Conservation (phyloP, 352 stramenopile genomes). For the Halophytophthora polymorphica region DNA sequence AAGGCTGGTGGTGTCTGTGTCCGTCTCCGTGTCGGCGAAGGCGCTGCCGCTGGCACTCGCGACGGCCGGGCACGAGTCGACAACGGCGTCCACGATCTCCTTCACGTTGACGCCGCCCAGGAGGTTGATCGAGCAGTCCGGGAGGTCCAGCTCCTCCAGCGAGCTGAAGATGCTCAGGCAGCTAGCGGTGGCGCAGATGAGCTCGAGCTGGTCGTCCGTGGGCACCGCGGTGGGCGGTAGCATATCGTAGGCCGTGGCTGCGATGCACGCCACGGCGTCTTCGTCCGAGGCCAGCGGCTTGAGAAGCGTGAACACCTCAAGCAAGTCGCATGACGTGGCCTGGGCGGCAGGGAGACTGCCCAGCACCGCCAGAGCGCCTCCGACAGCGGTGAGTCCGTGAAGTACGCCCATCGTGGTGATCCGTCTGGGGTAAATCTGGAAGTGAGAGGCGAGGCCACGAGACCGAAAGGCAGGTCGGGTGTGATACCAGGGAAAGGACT, state of each 20-base stretch:
- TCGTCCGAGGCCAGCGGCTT: slow-evolving; percentile 31
- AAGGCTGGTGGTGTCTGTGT: not conserved
- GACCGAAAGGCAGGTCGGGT: too few species aligned
- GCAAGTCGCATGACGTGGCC: slow-evolving; percentile 27
- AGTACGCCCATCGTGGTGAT: slow-evolving; percentile 2
- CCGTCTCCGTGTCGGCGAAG: not conserved
- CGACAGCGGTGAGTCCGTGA: not conserved
- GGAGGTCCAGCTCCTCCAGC: slow-evolving; percentile 33
- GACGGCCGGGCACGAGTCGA: slow-evolving; percentile 1
- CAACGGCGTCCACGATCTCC: slow-evolving; percentile 19
- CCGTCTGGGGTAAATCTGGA: not conserved
- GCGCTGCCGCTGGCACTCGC: not conserved
- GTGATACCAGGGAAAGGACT: too few species aligned
- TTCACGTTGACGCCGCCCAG: slow-evolving; percentile 46
- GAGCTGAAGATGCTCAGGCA: slow-evolving; percentile 25
- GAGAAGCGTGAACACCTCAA: slow-evolving; percentile 31
- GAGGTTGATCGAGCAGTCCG: slow-evolving; percentile 40
- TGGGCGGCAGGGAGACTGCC: not conserved
- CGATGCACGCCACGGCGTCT: slow-evolving; percentile 32
- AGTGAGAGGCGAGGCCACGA: not conserved
- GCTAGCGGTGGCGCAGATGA: slow-evolving; percentile 22
- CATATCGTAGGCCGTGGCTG: slow-evolving; percentile 31
- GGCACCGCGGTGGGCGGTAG: slow-evolving; percentile 23
- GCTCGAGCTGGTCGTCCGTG: slow-evolving; percentile 28
- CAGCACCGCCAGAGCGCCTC: not conserved